Base-by-base conservation (phyloP, 1,139 yeast species). In the Hyphopichia pseudoburtonii region DNA sequence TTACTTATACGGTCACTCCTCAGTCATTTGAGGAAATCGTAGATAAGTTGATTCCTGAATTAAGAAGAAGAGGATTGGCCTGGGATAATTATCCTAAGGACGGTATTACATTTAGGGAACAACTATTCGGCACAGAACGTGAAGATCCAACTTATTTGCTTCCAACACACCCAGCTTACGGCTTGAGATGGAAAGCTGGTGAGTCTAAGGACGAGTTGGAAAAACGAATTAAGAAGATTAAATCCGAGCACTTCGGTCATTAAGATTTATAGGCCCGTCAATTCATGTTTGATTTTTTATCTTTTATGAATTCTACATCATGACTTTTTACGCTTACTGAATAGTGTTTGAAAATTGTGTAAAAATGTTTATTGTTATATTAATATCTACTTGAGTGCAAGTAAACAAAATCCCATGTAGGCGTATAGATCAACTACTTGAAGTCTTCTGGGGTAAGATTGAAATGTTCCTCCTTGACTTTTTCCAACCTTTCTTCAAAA, bases 141-240 rank as follows among this genome's bases (percentile, higher is more conserved):
- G 45, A 49, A 4, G 62, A 56, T 16, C 49, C 60, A 9, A 40
- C 42, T 19, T 58, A 42, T 41, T 46, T 57, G 14, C 44, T 41
- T 30, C 50, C 50, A 9, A 41, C 52, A 43, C 75, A 70, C 41
- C 71, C 71, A 15, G 73, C 74, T 7, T 46, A 66, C 44, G 52
- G 52, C 2, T 51, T 66, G 30, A 64, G 70, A 52, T 70, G 76
- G 76, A 54, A 51, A 35, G 57, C 61, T n/a, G 67, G 64, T 17
- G 67, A 60, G 39, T 40, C 66, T 1, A 64, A 57, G 41, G 67
- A 62, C 36, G 68, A 64, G 18, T 66, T 65, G 42, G 74, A 68
- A 38, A 45, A 38, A 35, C 26, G 37, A 26, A 10, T 41, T 10
- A 18, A 32, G 26, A 30, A 34, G 14, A 14, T 30, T 9, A 35